Percentiles rank a stretch among this genome's conserved stretches.
Conservation (phyloP, 306 rosid genomes). For the Sicyos baderoa region DNA sequence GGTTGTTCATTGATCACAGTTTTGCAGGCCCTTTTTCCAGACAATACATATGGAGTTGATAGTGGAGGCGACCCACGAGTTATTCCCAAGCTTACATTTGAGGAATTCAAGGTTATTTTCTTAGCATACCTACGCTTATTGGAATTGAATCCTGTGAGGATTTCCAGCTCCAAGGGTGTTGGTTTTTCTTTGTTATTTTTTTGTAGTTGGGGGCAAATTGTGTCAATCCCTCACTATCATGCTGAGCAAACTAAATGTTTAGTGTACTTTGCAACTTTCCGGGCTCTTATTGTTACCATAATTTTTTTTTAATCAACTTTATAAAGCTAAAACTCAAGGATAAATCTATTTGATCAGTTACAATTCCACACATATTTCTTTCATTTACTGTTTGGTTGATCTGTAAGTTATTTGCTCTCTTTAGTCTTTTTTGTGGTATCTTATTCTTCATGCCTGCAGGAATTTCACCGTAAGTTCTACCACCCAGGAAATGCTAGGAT, state of each 20-base stretch:
- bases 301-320: background rate
- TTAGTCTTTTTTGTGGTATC: background rate
- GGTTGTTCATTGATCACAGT: conserved; percentile 5
- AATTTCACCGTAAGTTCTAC: conserved; percentile 83
- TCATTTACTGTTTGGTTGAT: background rate
- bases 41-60: conserved; percentile 88
- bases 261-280: no score
- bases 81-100: conserved; percentile 81
- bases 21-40: conserved; percentile 87
- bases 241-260: background rate
- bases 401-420: background rate
- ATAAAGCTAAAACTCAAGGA: background rate
- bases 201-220: background rate
- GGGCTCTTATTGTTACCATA: no score
- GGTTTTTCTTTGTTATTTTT: background rate
- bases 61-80: conserved; percentile 94
- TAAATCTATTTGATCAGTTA: background rate
- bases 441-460: conserved; percentile 44
- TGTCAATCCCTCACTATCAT: background rate
- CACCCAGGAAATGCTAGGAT: conserved; percentile 92
- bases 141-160: background rate
- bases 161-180: background rate
- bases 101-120: conserved; percentile 69
- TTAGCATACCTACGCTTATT: background rate
- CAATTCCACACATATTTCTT: conserved; percentile 1